A percentile compares a stretch with the other conserved stretches of the same genome.
Conservation (phyloP, 768 basidiomycete genomes). For the Hericium coralloides region DNA sequence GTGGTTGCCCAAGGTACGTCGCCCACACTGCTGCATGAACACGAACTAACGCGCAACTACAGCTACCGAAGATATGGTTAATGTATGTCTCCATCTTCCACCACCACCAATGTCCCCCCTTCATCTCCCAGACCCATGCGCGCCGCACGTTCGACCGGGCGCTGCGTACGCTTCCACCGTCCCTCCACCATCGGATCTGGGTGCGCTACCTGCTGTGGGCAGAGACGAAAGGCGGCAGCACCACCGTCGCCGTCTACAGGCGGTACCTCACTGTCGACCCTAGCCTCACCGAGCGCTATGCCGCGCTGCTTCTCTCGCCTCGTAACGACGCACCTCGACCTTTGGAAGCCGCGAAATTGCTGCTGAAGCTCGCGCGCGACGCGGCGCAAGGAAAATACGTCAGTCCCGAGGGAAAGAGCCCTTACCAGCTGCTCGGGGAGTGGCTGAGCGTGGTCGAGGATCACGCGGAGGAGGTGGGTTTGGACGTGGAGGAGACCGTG, state of each 20-base stretch:
- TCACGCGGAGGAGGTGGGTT: slow-evolving; percentile 85
- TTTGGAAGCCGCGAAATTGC: slow-evolving; percentile 87
- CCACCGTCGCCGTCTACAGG: slow-evolving; percentile 75
- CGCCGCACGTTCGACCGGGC: slow-evolving; percentile 92
- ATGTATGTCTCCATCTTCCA: slow-evolving; percentile 86
- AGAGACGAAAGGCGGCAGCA: slow-evolving; percentile 70
- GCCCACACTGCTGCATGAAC: not conserved
- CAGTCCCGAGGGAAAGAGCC: slow-evolving; percentile 89
- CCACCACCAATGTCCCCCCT: slow-evolving; percentile 82
- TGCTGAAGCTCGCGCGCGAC: slow-evolving; percentile 76
- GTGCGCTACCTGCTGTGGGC: slow-evolving; percentile 89
- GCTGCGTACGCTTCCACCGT: slow-evolving; percentile 86
- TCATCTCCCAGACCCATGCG: slow-evolving; percentile 82
- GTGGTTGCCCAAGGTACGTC: slow-evolving; percentile 83
- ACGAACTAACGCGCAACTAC: not conserved
- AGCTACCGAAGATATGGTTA: slow-evolving; percentile 93
- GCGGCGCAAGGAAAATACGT: slow-evolving; percentile 76
- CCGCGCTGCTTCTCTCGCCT: slow-evolving; percentile 53
- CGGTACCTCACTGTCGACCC: slow-evolving; percentile 83
- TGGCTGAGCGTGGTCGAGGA: slow-evolving; percentile 89
- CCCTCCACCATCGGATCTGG: slow-evolving; percentile 89
- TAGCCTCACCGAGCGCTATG: slow-evolving; percentile 71
- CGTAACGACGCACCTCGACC: slow-evolving; percentile 60
- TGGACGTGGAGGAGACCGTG: slow-evolving; percentile 68
- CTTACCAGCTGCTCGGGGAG: slow-evolving; percentile 88